These are phyloP conservation scores for Phytophthora litchii DNA, from an alignment of 352 stramenopile genomes.

Conservation along the genomic window DNA sequence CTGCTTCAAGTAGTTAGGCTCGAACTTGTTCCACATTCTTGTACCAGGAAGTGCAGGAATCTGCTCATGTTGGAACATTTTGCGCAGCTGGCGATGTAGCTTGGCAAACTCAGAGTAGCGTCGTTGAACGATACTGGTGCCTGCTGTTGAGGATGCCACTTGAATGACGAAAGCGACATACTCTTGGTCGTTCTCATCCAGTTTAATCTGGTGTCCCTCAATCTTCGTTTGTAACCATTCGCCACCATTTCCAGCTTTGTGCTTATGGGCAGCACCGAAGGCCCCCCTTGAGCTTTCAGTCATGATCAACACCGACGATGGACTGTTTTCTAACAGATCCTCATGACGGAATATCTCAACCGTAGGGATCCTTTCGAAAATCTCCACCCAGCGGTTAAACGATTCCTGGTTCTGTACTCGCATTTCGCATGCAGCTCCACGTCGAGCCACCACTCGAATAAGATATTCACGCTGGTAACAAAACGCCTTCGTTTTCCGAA, in stretches of 20 bases:
- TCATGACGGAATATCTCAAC: conserved; percentile 71
- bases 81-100: conserved; percentile 75
- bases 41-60: conserved; percentile 71
- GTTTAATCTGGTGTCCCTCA: conserved; percentile 66
- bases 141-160: conserved; percentile 66
- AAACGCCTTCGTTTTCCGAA: conserved; percentile 69
- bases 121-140: conserved; percentile 75
- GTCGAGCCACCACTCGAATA: conserved; percentile 75
- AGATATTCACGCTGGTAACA: conserved; percentile 78
- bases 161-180: conserved; percentile 85
- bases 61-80: conserved; percentile 82
- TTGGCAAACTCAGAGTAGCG: conserved; percentile 83
- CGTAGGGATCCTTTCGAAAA: conserved; percentile 60
- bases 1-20: conserved; percentile 80
- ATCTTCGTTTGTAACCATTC: conserved; percentile 86
- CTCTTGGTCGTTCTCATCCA: conserved; percentile 75
- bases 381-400: conserved; percentile 78
- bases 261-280: conserved; percentile 25
- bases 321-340: conserved; percentile 83
- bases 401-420: conserved; percentile 74
- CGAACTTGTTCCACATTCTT: conserved; percentile 87
- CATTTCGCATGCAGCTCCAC: conserved; percentile 79
- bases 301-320: conserved; percentile 77
- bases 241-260: conserved; percentile 17
- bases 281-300: conserved; percentile 37